These are phyloP conservation scores for Brassica rapa DNA, from an alignment of 345 rosid genomes.

Conservation along the genomic window DNA sequence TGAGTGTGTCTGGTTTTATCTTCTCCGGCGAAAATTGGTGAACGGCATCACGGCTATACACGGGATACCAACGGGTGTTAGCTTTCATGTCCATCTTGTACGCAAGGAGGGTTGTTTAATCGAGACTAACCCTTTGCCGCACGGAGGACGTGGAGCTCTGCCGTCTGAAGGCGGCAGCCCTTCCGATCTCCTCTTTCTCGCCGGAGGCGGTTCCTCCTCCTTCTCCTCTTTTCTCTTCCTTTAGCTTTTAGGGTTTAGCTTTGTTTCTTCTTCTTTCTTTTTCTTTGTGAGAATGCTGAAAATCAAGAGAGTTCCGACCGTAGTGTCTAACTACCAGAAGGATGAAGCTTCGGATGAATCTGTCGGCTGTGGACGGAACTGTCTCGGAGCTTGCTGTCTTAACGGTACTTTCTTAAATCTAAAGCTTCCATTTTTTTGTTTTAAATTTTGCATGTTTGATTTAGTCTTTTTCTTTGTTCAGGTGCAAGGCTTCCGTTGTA, in stretches of 20 bases:
- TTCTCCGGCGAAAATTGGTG: conserved; percentile 44
- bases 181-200: conserved; percentile 98
- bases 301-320: too few species aligned
- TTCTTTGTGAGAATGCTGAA: conserved; percentile 9
- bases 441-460: neutral
- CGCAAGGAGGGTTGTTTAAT: conserved; percentile 73
- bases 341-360: conserved; percentile 63
- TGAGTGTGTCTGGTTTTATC: neutral
- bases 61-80: conserved; percentile 49
- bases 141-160: conserved; percentile 99
- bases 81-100: conserved; percentile 68
- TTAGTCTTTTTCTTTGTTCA: conserved; percentile 29
- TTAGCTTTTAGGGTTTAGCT: conserved; percentile 25
- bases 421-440: neutral
- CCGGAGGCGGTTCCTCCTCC: conserved; percentile 74
- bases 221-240: neutral
- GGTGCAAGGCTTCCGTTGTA: conserved; percentile 87
- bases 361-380: conserved; percentile 87
- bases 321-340: conserved; percentile 75
- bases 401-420: conserved; percentile 54
- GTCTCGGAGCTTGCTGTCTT: conserved; percentile 79
- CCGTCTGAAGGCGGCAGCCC: conserved; percentile 99
- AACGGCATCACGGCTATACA: conserved; percentile 96
- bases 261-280: neutral
- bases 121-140: conserved; percentile 92